phyloP scores from a whole-genome alignment of 2,329 filamentous ascomycete genomes.

The Verticillium zaregamsianum region DNA sequence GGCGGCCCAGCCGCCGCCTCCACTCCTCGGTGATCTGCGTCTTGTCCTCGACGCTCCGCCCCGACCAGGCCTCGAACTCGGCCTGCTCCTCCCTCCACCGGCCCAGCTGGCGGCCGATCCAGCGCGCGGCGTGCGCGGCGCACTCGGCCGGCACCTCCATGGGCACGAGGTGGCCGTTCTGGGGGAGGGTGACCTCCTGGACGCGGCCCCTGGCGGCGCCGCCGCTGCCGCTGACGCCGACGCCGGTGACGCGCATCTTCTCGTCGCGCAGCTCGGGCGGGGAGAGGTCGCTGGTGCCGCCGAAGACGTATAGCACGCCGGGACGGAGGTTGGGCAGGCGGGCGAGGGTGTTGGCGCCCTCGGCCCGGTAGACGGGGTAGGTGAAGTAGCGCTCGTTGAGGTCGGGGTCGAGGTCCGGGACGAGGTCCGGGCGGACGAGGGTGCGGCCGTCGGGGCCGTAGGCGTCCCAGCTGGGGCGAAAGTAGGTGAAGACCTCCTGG shows the following conservation, averaged over 20 bases:
- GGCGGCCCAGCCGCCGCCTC: conserved; percentile 44
- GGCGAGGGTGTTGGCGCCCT: conserved; percentile 51
- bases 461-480: conserved; percentile 55
- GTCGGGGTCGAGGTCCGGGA: conserved; percentile 42
- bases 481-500: conserved; percentile 79
- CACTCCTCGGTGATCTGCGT: conserved; percentile 51
- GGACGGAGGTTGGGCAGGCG: conserved; percentile 60
- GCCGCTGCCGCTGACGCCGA: conserved; percentile 64
- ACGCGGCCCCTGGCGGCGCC: conserved; percentile 63
- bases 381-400: conserved; percentile 28
- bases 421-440: conserved; percentile 32
- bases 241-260: conserved; percentile 62
- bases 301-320: conserved; percentile 66
- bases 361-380: conserved; percentile 64
- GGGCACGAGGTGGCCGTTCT: conserved; percentile 74
- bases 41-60: conserved; percentile 47
- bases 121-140: conserved; percentile 55
- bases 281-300: conserved; percentile 54
- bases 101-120: conserved; percentile 52
- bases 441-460: conserved; percentile 30
- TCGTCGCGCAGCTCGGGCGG: conserved; percentile 39
- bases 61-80: conserved; percentile 52
- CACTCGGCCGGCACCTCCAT: conserved; percentile 71
- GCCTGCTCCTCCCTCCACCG: conserved; percentile 54
- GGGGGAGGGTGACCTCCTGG: conserved; percentile 57